Base-by-base conservation (phyloP, 2,329 filamentous ascomycete species). In the Cladorrhinum sp. region DNA sequence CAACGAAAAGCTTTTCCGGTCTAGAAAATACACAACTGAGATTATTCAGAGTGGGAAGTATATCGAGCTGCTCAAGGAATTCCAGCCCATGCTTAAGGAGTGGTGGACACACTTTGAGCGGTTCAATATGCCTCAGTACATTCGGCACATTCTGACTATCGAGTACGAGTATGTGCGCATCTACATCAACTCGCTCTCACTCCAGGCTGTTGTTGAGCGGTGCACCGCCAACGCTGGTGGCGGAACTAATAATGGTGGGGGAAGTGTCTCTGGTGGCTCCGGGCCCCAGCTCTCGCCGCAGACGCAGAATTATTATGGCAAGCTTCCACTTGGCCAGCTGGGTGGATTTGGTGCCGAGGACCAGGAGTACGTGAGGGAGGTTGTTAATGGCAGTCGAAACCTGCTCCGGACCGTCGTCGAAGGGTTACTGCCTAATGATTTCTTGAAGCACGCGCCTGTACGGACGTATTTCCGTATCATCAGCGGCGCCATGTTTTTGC, bases 121-220 rank as follows among this genome's bases (percentile, higher is more conserved):
- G n/a, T 89, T 91, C 69, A 83, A 85, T 59, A 80, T 89, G 56
- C 86, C 87, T 2, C 83, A 78, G 22, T 88, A 83, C 64, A 87
- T 86, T 65, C 78, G 83, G 27, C 86, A 92, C 71, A 93, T 98
- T 61, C 80, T 99, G 27, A 89, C 86, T 7, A 97, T 98, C 66
- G 95, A 99, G 77, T 97, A 95, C 70, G 92, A 98, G 70, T 97
- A 97, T 72, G 92, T 93, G 24, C 86, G 93, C 69, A 90, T 97
- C 55, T 98, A 98, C 71, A 85, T 97, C 77, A 97, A 98, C 73
- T 96, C 93, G 0, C 81, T 99, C 1, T 93, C 93, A 1, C 79
- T 99, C 1, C 95, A 99, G 76, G 95, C 95, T 22, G 92, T 98
- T 2, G 92, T 98, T 5, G 93, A 97, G 75, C 86, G 93, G 62